phyloP scores from a whole-genome alignment of 768 basidiomycete species.

The Pulveroboletus frians region DNA sequence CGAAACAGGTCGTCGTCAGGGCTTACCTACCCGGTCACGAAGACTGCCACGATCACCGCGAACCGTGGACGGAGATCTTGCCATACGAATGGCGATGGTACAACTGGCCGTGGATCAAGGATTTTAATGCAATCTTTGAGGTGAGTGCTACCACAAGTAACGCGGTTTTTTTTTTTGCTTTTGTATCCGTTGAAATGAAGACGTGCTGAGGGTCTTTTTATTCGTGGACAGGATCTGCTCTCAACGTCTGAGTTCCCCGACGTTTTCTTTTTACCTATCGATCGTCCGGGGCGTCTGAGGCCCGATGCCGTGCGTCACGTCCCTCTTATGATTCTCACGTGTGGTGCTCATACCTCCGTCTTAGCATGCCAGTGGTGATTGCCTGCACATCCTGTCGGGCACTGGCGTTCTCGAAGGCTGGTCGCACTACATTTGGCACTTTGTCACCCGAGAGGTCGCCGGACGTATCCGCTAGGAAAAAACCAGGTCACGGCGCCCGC shows the following conservation, averaged over 20 bases:
- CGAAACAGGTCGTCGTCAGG: slow-evolving; percentile 48
- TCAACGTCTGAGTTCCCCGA: slow-evolving; percentile 42
- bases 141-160: slow-evolving; percentile 29
- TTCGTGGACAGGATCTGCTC: slow-evolving; percentile 36
- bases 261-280: slow-evolving; percentile 56
- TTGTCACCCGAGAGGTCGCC: slow-evolving; percentile 35
- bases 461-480: slow-evolving; percentile 19
- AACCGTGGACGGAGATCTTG: slow-evolving; percentile 44
- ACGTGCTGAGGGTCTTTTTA: slow-evolving; percentile 3
- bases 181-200: neutral
- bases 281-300: slow-evolving; percentile 54
- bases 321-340: neutral
- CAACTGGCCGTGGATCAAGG: slow-evolving; percentile 60
- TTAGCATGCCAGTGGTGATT: slow-evolving; percentile 42
- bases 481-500: neutral
- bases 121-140: slow-evolving; percentile 56
- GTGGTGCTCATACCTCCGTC: neutral
- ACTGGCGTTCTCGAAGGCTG: slow-evolving; percentile 47
- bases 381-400: slow-evolving; percentile 44
- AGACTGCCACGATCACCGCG: slow-evolving; percentile 46
- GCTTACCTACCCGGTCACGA: slow-evolving; percentile 65
- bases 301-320: slow-evolving; percentile 54
- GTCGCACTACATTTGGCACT: slow-evolving; percentile 50
- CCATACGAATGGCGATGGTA: slow-evolving; percentile 48
- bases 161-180: neutral